Evolutionary conservation across 2,329 filamentous ascomycete genomes (phyloP).

Genomic region (Dactylonectria estremocensis): DNA sequence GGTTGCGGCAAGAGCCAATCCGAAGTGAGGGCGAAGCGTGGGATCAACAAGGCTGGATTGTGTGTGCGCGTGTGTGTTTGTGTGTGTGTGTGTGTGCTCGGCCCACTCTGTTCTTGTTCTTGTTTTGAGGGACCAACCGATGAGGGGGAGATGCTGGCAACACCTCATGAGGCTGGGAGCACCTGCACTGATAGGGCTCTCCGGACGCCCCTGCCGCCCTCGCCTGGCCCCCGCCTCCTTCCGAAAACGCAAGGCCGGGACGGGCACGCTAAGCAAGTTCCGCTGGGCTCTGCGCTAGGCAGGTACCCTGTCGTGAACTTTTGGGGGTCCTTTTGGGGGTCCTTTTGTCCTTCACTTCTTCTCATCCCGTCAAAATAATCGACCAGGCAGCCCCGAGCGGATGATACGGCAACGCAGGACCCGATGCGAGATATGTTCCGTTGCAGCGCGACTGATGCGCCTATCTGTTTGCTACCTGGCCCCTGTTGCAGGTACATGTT

Average conservation of each 20-base stretch:
- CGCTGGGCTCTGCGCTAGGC: background rate
- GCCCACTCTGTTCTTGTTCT: no score
- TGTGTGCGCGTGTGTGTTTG: background rate
- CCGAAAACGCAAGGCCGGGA: conserved; percentile 4
- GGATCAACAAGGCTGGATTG: background rate
- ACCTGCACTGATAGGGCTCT: background rate
- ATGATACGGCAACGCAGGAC: conserved; percentile 5
- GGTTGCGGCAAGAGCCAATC: conserved; percentile 4
- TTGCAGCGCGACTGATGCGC: background rate
- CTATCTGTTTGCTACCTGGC: background rate
- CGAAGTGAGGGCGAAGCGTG: background rate
- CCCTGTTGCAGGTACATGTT: background rate
- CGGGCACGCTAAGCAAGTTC: conserved; percentile 17
- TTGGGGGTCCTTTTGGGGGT: background rate
- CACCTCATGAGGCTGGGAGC: background rate
- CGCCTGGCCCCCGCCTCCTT: conserved; percentile 21
- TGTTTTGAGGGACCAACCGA: no score
- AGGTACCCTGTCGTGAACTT: background rate
- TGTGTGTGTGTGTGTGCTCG: no score
- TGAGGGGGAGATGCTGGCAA: no score
- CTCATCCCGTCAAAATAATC: background rate
- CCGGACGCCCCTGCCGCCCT: conserved; percentile 9
- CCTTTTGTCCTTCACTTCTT: conserved; percentile 1
- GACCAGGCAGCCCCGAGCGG: background rate
- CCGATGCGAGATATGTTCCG: background rate